Evolutionary conservation across 441 rosid species (phyloP), one percentile per base, ranked within the genome.

Genomic region (Cnidoscolus chayamansa): DNA sequence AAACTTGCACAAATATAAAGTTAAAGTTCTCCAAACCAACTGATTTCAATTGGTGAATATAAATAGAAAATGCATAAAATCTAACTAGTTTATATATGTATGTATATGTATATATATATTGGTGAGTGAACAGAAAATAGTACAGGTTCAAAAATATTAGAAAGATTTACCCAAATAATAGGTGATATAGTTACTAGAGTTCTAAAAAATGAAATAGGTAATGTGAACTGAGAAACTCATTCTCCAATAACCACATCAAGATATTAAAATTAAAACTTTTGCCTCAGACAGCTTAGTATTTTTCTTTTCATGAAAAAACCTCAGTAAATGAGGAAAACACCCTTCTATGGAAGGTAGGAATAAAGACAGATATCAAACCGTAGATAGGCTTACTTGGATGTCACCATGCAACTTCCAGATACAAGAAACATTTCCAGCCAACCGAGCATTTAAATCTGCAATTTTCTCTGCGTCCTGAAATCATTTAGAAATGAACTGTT

Each of bases 351-450:
- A 70, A 57, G 56, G 53, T 43, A 56, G 32, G 54, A 30, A 2
- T 12, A 47, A 62, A 55, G 58, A 67, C 17, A 68, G 67, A 68
- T 53, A 62, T 12, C 32, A 53, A 72, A 40, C 60, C 67, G 0
- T 63, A 20, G 57, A 61, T 43, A 51, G 43, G 20, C 74, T 67
- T 74, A 92, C 97, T 93, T 86, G 89, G 83, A 92, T 87, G 83
- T 93, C 98, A 74, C 92, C 99, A 72, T 75, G 86, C 86, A 93
- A 81, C 86, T 95, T 95, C 99, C 99, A 95, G 71, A 84, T 72
- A 78, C 85, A 87, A 31, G 95, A 90, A 80, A 83, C 70, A 79
- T 87, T 89, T 78, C 90, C 88, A 79, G 88, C 87, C 69, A 81
- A 79, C 30, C 63, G 78, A 73, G 87, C 76, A 76, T 83, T 85